Evolutionary conservation across 2,329 filamentous ascomycete species (phyloP).

Genomic region (Coccinonectria pachysandricola): DNA sequence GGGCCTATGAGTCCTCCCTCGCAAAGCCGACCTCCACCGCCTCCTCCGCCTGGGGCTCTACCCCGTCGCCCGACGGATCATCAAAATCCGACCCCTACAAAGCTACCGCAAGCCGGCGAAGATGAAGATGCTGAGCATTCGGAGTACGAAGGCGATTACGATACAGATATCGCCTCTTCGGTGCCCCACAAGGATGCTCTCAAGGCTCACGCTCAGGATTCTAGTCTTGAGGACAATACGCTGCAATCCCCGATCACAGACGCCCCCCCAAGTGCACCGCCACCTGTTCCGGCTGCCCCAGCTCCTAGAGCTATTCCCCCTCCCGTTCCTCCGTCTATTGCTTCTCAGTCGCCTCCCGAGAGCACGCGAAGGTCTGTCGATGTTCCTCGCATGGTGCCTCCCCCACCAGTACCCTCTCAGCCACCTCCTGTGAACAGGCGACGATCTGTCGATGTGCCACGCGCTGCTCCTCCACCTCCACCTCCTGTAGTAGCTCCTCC

Average conservation of each 20-base stretch:
- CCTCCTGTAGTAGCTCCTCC: conserved; percentile 18
- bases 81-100: conserved; percentile 30
- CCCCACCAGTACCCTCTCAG: conserved; percentile 50
- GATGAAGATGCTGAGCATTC: conserved; percentile 71
- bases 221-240: conserved; percentile 62
- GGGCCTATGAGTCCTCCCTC: conserved; percentile 35
- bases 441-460: conserved; percentile 48
- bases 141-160: conserved; percentile 95
- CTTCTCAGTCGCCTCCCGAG: conserved; percentile 45
- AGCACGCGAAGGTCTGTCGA: conserved; percentile 56
- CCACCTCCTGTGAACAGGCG: conserved; percentile 54
- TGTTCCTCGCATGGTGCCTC: conserved; percentile 58
- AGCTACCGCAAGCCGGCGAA: conserved; percentile 39
- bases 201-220: conserved; percentile 68
- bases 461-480: conserved; percentile 32
- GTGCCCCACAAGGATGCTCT: conserved; percentile 90
- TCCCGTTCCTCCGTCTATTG: conserved; percentile 58
- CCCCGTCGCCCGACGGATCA: conserved; percentile 53
- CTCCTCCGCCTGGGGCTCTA: conserved; percentile 47
- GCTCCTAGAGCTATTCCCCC: conserved; percentile 54
- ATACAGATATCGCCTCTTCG: conserved; percentile 91
- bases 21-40: conserved; percentile 54
- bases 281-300: conserved; percentile 43
- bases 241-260: conserved; percentile 44
- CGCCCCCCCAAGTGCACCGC: conserved; percentile 36